phyloP scores from a whole-genome alignment of 2,329 filamentous ascomycete genomes.

The Cladosporium oxysporum region DNA sequence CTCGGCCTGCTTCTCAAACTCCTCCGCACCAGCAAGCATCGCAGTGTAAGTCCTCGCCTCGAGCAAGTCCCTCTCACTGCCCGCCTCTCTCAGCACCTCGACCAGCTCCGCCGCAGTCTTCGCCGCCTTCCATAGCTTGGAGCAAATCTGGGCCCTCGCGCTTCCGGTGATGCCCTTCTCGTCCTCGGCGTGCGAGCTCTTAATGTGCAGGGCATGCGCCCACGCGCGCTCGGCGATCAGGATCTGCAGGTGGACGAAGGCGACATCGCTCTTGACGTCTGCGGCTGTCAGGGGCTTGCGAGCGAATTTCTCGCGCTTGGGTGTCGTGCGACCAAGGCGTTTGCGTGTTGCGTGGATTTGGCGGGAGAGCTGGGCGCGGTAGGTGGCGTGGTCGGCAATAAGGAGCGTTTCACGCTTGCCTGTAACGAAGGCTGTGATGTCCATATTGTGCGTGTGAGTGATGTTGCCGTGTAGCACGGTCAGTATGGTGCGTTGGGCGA shows the following conservation, averaged over 20 bases:
- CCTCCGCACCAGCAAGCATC: conserved; percentile 72
- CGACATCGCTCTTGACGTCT: conserved; percentile 72
- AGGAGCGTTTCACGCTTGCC: conserved; percentile 80
- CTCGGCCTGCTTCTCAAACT: conserved; percentile 78
- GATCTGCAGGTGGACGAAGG: conserved; percentile 79
- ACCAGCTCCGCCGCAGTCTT: conserved; percentile 69
- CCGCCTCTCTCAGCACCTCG: conserved; percentile 62
- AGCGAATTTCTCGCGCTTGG: conserved; percentile 82
- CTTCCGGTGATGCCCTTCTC: conserved; percentile 76
- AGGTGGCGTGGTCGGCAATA: conserved; percentile 84
- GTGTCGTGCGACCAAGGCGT: conserved; percentile 80
- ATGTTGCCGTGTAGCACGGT: neutral
- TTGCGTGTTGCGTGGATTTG: conserved; percentile 80
- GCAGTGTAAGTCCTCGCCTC: conserved; percentile 84
- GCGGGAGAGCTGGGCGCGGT: conserved; percentile 76
- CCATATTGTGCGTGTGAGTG: conserved; percentile 59
- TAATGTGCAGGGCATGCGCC: conserved; percentile 96
- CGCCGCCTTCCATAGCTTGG: conserved; percentile 78
- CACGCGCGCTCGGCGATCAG: conserved; percentile 88
- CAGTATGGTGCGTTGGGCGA: neutral
- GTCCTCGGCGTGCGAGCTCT: conserved; percentile 76
- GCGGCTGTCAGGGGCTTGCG: conserved; percentile 72
- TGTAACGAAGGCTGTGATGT: conserved; percentile 83
- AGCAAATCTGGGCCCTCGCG: conserved; percentile 84
- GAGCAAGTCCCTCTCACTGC: conserved; percentile 68